Evolutionary conservation across 1,139 yeast genomes (phyloP), one percentile per base, ranked within the genome.

Genomic region (Saccharomyces hybrid): DNA sequence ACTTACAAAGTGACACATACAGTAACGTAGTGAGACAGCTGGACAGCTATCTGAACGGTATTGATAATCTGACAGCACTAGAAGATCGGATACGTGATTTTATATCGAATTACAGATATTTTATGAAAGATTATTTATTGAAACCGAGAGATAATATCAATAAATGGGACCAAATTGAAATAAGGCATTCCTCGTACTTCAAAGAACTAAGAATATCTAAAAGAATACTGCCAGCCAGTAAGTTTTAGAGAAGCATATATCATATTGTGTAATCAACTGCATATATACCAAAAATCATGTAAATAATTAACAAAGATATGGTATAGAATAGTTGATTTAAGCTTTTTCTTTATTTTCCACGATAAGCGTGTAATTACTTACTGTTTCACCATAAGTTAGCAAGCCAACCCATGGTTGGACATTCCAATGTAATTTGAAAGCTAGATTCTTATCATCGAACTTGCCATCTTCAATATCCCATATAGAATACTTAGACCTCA

Each of bases 331-430:
- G 9, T 34, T 34, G 42, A 34, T 34, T 34, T 7, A 34, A 34
- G 9, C 13, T 14, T 34, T 34, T 14, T 34, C 42, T 31, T 30
- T 42, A 14, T 47, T 38, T 26, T 50, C 48, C n/a, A 50, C 52
- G 20, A 23, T 42, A 8, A 50, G 42, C 4, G 34, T 38, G 7
- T 44, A 28, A 28, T 47, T 51, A 27, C 79, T 74, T 8, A 65
- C 69, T 4, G 89, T 77, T 56, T 79, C 78, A 2, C 97, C 97
- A 70, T 74, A 87, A 0, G 83, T 68, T 60, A 93, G 74, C 3
- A 90, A 83, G 5, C 99, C 99, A 8, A 91, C 81, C 70, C 83
- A 79, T 2, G 99, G 99, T 73, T 93, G 98, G 52, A 91, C 78
- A 69, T 91, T 91, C 95, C 97, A 93, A 60, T 88, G 93, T 54